These are phyloP conservation scores for Ottelia alismoides DNA, from an alignment of 106 monocot genomes.

Conservation along the genomic window DNA sequence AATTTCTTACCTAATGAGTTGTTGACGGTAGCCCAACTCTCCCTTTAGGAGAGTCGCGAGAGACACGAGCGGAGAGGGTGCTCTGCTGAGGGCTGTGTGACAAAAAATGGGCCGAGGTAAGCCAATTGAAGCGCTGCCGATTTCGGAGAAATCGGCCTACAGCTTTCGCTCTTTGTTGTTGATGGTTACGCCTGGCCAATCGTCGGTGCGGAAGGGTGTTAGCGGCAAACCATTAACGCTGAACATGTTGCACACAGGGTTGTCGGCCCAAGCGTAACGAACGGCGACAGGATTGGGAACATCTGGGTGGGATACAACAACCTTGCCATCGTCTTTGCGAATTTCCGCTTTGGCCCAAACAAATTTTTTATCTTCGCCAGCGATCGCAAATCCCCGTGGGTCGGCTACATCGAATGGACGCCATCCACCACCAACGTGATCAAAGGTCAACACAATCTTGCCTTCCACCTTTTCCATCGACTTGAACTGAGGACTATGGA, in stretches of 20 bases:
- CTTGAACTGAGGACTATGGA: neutral
- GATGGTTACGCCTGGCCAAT: no score
- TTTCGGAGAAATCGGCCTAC: no score
- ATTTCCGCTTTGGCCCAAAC: neutral
- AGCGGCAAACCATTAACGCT: neutral
- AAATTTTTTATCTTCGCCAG: neutral
- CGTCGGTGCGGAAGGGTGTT: neutral
- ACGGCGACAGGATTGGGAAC: neutral
- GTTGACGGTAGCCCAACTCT: no score
- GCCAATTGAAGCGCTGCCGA: no score
- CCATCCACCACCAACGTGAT: neutral
- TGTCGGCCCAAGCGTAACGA: neutral
- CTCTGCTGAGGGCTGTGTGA: no score
- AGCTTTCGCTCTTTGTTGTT: no score
- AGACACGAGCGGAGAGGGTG: no score
- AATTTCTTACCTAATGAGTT: no score
- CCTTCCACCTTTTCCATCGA: no score
- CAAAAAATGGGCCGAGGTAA: no score
- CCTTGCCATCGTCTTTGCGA: neutral
- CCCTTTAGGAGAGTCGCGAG: no score
- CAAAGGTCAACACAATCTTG: neutral
- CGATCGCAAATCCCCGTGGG: neutral
- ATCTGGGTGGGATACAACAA: neutral
- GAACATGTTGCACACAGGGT: neutral
- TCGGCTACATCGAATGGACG: neutral